Percentiles rank a stretch among this genome's conserved stretches.
These are phyloP conservation scores for Diaporthe citri DNA, from an alignment of 2,329 filamentous ascomycete species.

Conservation along the genomic window DNA sequence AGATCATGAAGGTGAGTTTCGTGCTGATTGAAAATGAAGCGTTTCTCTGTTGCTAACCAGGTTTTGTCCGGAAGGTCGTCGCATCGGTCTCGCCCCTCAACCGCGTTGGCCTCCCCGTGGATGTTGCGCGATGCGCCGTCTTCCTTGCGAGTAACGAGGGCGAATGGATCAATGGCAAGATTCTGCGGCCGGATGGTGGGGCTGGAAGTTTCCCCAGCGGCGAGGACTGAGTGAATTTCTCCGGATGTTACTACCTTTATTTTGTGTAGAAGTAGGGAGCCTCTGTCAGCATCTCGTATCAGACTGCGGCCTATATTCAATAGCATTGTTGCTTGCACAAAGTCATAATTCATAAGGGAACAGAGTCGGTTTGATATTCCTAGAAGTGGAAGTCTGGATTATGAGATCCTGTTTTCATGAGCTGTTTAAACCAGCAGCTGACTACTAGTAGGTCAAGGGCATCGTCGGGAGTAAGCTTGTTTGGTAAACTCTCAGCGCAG, in stretches of 20 bases:
- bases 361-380: neutral
- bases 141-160: constrained; percentile 2
- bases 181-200: constrained; percentile 3
- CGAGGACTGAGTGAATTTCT: neutral
- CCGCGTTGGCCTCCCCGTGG: constrained; percentile 5
- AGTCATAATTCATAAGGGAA: neutral
- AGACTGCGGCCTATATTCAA: neutral
- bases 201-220: constrained; percentile 10
- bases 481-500: neutral
- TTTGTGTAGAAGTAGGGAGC: neutral
- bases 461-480: neutral
- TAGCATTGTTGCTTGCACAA: neutral
- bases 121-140: constrained; percentile 13
- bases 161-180: constrained; percentile 13
- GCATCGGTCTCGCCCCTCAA: neutral
- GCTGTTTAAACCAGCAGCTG: neutral
- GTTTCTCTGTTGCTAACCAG: neutral
- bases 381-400: neutral
- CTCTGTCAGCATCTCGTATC: neutral
- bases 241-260: neutral
- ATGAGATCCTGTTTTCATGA: neutral
- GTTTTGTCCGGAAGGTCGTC: neutral
- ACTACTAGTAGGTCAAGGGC: neutral
- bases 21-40: neutral
- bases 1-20: constrained; percentile 63